A percentile compares a stretch with the other conserved stretches of the same genome.
Conservation (phyloP, 768 basidiomycete species). For the Cystobasidium onofrii region DNA sequence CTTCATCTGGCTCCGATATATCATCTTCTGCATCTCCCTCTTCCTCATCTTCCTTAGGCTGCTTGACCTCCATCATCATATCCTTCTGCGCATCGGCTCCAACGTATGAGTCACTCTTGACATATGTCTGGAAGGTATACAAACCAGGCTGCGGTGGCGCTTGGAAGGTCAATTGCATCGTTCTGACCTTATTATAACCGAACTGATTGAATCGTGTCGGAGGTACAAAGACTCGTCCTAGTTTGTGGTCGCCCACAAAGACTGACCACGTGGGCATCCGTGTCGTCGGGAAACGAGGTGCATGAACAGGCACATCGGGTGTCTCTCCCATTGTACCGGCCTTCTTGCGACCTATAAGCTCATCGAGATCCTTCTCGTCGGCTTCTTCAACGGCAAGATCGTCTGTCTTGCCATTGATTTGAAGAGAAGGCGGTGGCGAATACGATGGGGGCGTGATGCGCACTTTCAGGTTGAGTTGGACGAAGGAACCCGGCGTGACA, state of each 20-base stretch:
- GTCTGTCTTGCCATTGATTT: slow-evolving; percentile 39
- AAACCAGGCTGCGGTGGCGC: slow-evolving; percentile 74
- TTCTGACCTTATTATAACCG: slow-evolving; percentile 59
- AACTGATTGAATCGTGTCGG: slow-evolving; percentile 49
- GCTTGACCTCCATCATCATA: slow-evolving; percentile 72
- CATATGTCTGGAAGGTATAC: slow-evolving; percentile 78
- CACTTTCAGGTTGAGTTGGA: slow-evolving; percentile 75
- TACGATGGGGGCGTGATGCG: slow-evolving; percentile 57
- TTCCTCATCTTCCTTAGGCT: slow-evolving; percentile 59
- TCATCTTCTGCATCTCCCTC: slow-evolving; percentile 66
- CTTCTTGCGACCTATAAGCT: slow-evolving; percentile 59
- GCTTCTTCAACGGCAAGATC: slow-evolving; percentile 45
- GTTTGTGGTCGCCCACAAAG: slow-evolving; percentile 43
- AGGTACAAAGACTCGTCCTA: slow-evolving; percentile 43
- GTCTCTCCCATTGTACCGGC: slow-evolving; percentile 48
- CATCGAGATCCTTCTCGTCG: slow-evolving; percentile 60
- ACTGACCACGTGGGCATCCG: slow-evolving; percentile 87
- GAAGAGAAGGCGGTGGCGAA: slow-evolving; percentile 37
- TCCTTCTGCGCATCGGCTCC: slow-evolving; percentile 67
- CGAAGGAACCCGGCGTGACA: slow-evolving; percentile 78
- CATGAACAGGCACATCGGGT: slow-evolving; percentile 58
- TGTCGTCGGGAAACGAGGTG: slow-evolving; percentile 77
- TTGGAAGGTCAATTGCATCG: slow-evolving; percentile 89
- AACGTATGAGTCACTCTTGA: slow-evolving; percentile 80
- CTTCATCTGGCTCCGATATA: slow-evolving; percentile 96